phyloP scores from a whole-genome alignment of 495 filamentous ascomycete species.

The Penicillium canariense region DNA sequence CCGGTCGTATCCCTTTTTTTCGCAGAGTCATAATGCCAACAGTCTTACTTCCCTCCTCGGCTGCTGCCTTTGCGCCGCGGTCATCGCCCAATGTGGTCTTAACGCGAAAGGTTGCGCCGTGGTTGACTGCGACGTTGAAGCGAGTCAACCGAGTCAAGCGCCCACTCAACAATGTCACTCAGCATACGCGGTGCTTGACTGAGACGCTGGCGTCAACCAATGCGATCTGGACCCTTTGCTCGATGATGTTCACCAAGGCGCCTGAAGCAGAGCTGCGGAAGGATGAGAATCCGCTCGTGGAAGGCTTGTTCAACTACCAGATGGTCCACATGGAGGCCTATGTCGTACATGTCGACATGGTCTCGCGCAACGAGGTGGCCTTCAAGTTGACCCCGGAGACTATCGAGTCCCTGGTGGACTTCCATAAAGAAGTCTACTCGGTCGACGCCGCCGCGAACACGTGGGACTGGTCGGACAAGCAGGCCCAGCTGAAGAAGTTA shows the following conservation, averaged over 20 bases:
- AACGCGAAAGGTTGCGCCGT: conserved; percentile 90
- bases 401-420: conserved; percentile 92
- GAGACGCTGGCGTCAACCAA: conserved; percentile 89
- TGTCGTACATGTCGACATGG: conserved; percentile 99
- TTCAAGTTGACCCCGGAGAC: conserved; percentile 98
- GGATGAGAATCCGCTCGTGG: conserved; percentile 83
- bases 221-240: conserved; percentile 94
- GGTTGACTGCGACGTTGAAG: conserved; percentile 96
- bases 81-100: conserved; percentile 95
- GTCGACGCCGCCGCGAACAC: conserved; percentile 85
- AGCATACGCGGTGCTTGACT: conserved; percentile 95
- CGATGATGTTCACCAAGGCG: conserved; percentile 88
- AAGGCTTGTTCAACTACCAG: conserved; percentile 91
- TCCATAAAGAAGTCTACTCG: conserved; percentile 96
- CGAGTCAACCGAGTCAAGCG: conserved; percentile 97
- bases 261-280: conserved; percentile 84
- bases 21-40: conserved; percentile 72
- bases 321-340: conserved; percentile 95
- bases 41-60: conserved; percentile 88
- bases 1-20: conserved; percentile 31
- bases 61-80: conserved; percentile 92
- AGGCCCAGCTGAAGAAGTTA: conserved; percentile 91
- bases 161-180: conserved; percentile 93
- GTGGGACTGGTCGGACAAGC: conserved; percentile 97
- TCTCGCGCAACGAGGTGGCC: conserved; percentile 93